A percentile compares a stretch with the other conserved stretches of the same genome.
These are phyloP conservation scores for Amphichorda felina DNA, from an alignment of 2,329 filamentous ascomycete genomes.

Conservation along the genomic window DNA sequence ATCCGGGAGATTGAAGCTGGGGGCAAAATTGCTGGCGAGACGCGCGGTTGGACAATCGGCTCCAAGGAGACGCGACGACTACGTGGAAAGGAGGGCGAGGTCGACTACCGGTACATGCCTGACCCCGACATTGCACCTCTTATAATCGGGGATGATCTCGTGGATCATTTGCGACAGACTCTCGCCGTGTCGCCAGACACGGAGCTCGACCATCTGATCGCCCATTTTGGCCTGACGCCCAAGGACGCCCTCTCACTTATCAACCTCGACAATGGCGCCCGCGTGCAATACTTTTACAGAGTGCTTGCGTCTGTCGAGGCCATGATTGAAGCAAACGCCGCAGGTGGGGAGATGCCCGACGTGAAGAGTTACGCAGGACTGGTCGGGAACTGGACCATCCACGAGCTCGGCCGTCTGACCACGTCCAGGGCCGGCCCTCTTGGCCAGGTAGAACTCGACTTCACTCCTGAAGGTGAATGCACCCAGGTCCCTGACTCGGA, in stretches of 20 bases:
- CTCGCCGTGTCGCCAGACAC: conserved; percentile 64
- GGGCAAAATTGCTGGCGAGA: conserved; percentile 70
- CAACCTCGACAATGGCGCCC: conserved; percentile 63
- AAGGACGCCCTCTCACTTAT: conserved; percentile 80
- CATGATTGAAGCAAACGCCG: conserved; percentile 10
- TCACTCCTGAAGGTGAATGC: conserved; percentile 35
- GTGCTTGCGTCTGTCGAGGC: conserved; percentile 39
- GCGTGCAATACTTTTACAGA: conserved; percentile 71
- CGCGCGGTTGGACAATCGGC: conserved; percentile 82
- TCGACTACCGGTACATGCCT: conserved; percentile 98
- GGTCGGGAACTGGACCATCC: conserved; percentile 57
- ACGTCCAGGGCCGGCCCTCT: conserved; percentile 30
- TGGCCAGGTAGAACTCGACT: conserved; percentile 18
- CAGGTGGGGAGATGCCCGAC: conserved; percentile 6
- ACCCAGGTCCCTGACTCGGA: conserved; percentile 29
- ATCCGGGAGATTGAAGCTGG: conserved; percentile 69
- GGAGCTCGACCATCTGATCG: conserved; percentile 49
- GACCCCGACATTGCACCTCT: conserved; percentile 83
- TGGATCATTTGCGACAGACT: conserved; percentile 48
- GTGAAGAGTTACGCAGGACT: conserved; percentile 29
- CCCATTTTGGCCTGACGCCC: conserved; percentile 54
- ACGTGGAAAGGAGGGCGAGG: conserved; percentile 88
- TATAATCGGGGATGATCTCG: conserved; percentile 58
- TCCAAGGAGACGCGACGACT: conserved; percentile 70
- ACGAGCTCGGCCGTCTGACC: conserved; percentile 61